Evolutionary conservation across 495 filamentous ascomycete species (phyloP), one percentile per base, ranked within the genome.

Genomic region (Hyaloscypha bicolor): DNA sequence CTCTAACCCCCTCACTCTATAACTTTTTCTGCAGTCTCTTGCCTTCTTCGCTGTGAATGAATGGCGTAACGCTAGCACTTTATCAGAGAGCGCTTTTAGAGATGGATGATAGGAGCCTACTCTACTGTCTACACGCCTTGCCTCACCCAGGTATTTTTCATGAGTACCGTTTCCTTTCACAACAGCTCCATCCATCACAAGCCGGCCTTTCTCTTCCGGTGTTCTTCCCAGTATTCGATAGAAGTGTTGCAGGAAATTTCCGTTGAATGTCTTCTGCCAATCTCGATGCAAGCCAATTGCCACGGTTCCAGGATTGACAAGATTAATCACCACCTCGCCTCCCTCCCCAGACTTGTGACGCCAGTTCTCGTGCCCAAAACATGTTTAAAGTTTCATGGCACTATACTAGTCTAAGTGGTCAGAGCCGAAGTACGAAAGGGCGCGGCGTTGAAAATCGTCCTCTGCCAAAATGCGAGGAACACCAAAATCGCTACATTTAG

Each of bases 351-450:
- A 79, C 37, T 51, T 53, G 29, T n/a, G 63, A 61, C 4, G 81
- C 80, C 0, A 88, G 70, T 60, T 84, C 78, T 22, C 78, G 77
- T 3, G 80, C 74, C 2, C 79, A 65, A 6, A 86, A 68, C 0
- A 86, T 65, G 37, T 79, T 76, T 2, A 88, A 0, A 88, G 72
- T 69, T 88, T 87, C 3, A 80, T 79, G 0, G 79, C 51, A n/a
- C 66, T 69, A 64, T 88, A 85, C 2, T 80, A 72, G 21, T 42
- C 63, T 58, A 60, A 9, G 68, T 69, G 35, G 35, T 37, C 35
- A 30, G 45, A 69, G 14, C 60, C 39, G 37, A 67, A 63, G 55
- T 81, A n/a, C n/a, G n/a, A n/a, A n/a, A n/a, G n/a, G n/a, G n/a
- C n/a, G n/a, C n/a, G n/a, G n/a, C n/a, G n/a, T n/a, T n/a, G n/a